Percentiles rank a stretch among this genome's conserved stretches.
These are phyloP conservation scores for Talaromyces islandicus DNA, from an alignment of 2,329 filamentous ascomycete species.

Conservation along the genomic window DNA sequence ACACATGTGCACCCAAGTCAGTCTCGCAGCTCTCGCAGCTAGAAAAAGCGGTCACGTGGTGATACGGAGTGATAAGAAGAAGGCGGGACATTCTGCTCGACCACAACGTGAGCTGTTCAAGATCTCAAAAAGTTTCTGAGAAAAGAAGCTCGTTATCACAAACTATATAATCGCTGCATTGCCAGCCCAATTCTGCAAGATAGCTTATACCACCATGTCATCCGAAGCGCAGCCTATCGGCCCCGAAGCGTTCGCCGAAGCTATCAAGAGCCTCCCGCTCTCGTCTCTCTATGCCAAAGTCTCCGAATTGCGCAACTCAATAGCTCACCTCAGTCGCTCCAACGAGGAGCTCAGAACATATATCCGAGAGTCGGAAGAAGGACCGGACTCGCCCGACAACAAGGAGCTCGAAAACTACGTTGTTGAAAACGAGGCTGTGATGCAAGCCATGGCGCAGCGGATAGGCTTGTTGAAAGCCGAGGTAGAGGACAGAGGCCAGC, in stretches of 20 bases:
- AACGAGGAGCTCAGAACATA: slow-evolving; percentile 53
- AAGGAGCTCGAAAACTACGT: slow-evolving; percentile 36
- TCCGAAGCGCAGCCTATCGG: slow-evolving; percentile 44
- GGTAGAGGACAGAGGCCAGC: slow-evolving; percentile 51
- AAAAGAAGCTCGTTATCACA: background rate
- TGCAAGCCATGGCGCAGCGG: slow-evolving; percentile 50
- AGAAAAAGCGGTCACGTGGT: background rate
- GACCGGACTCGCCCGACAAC: slow-evolving; percentile 45
- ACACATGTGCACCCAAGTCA: no score
- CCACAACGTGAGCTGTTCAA: background rate
- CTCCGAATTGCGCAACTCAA: slow-evolving; percentile 55
- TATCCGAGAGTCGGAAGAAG: slow-evolving; percentile 23
- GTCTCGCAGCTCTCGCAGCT: background rate
- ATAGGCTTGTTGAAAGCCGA: slow-evolving; percentile 46
- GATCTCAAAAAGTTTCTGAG: background rate
- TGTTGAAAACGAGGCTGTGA: slow-evolving; percentile 53
- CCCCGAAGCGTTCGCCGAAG: slow-evolving; percentile 46
- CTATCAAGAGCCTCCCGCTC: slow-evolving; percentile 53
- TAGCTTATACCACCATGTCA: slow-evolving; percentile 38
- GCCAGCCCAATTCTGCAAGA: background rate
- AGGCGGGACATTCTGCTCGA: background rate
- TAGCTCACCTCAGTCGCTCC: slow-evolving; percentile 52
- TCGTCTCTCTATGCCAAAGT: slow-evolving; percentile 56
- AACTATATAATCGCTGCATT: background rate
- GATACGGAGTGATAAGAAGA: background rate